phyloP scores from a whole-genome alignment of 1,284 basidiomycete species.

The Ceratobasidium sp. region DNA sequence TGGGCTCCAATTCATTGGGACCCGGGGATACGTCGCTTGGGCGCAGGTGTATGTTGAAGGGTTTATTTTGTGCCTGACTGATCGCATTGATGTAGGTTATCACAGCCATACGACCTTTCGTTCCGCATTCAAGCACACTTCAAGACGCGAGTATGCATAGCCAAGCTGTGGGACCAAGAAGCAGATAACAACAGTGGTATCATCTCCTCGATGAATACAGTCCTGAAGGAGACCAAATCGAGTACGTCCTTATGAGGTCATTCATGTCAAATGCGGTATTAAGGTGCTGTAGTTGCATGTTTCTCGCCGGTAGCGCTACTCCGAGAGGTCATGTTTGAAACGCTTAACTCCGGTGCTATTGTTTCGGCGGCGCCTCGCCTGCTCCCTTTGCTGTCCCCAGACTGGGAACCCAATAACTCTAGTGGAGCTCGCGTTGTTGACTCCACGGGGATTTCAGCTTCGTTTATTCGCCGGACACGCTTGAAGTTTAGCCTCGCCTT shows the following conservation, averaged over 20 bases:
- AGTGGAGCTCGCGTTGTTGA: not conserved
- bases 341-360: not conserved
- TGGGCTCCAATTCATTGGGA: constrained; percentile 10
- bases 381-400: constrained; percentile 23
- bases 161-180: constrained; percentile 17
- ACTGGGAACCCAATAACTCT: constrained; percentile 2
- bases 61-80: not conserved
- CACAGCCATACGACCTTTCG: constrained; percentile 40
- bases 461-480: constrained; percentile 22
- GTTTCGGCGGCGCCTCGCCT: constrained; percentile 25
- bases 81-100: constrained; percentile 10
- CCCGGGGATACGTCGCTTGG: constrained; percentile 22
- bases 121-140: constrained; percentile 37
- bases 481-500: constrained; percentile 35
- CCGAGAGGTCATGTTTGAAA: constrained; percentile 15
- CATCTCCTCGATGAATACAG: not conserved
- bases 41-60: constrained; percentile 21
- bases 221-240: not conserved
- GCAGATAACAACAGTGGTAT: not conserved
- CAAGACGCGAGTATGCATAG: constrained; percentile 30
- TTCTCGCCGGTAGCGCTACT: constrained; percentile 21
- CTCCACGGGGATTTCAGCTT: not conserved
- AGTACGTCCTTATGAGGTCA: constrained; percentile 28
- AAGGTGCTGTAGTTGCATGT: constrained; percentile 6
- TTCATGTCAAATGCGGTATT: not conserved